A percentile compares a stretch with the other conserved stretches of the same genome.
phyloP scores from a whole-genome alignment of 768 basidiomycete species.

The Leucosporidium scottii region DNA sequence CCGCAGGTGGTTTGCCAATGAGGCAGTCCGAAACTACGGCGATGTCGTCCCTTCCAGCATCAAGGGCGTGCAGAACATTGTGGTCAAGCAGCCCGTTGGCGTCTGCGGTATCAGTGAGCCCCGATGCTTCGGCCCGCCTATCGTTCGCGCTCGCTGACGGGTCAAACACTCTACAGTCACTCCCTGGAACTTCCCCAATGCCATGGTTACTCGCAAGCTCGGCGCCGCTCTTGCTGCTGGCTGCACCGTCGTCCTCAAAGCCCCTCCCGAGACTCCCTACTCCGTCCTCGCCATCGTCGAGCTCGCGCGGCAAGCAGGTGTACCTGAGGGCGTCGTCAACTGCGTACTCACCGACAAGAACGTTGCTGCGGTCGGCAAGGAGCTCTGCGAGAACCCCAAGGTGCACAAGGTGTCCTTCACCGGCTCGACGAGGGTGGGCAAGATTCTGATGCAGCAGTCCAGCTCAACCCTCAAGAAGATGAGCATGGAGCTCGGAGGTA shows the following conservation, averaged over 20 bases:
- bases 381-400: conserved; percentile 79
- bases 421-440: conserved; percentile 41
- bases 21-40: conserved; percentile 86
- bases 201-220: conserved; percentile 67
- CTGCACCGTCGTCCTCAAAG: conserved; percentile 90
- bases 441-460: conserved; percentile 43
- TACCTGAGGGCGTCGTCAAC: conserved; percentile 93
- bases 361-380: conserved; percentile 68
- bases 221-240: conserved; percentile 87
- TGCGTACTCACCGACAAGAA: conserved; percentile 82
- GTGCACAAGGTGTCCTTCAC: conserved; percentile 72
- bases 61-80: conserved; percentile 66
- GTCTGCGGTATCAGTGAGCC: conserved; percentile 42
- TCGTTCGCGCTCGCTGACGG: background rate
- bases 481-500: conserved; percentile 73
- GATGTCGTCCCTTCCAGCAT: conserved; percentile 75
- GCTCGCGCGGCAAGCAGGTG: conserved; percentile 79
- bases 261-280: conserved; percentile 90
- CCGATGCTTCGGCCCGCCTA: conserved; percentile 13
- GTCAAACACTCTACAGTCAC: conserved; percentile 26
- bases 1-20: conserved; percentile 57
- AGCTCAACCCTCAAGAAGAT: conserved; percentile 43
- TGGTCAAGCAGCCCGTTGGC: conserved; percentile 78
- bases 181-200: conserved; percentile 37
- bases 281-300: conserved; percentile 86